Percentiles rank a stretch among this genome's conserved stretches.
Evolutionary conservation across 2,329 filamentous ascomycete species (phyloP).

Genomic region (Trichoderma brevicompactum): DNA sequence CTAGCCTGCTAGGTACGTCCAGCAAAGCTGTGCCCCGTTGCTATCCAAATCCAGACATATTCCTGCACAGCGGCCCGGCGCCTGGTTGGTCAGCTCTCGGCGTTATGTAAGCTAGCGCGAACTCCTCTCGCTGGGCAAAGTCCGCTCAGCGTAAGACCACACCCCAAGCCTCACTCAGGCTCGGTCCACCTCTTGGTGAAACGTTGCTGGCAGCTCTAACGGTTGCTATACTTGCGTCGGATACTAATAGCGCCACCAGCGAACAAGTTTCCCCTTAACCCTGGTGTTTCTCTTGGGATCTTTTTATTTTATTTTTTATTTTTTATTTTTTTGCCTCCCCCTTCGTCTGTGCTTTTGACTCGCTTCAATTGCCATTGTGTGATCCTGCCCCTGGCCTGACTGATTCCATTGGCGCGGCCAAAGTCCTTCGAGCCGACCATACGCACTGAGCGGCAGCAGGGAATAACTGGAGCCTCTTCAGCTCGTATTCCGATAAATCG

Average conservation of each 20-base stretch:
- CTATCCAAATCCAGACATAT: slow-evolving; percentile 6
- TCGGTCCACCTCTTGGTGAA: slow-evolving; percentile 27
- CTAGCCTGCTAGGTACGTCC: background rate
- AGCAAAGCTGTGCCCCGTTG: slow-evolving; percentile 1
- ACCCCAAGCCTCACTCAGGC: slow-evolving; percentile 22
- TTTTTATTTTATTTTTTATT: background rate
- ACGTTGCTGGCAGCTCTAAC: slow-evolving; percentile 22
- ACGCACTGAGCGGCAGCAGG: slow-evolving; percentile 5
- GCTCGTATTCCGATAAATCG: slow-evolving; percentile 39
- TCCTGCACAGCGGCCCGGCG: background rate
- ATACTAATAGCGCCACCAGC: slow-evolving; percentile 18
- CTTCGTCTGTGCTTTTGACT: background rate
- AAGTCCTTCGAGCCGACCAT: slow-evolving; percentile 16
- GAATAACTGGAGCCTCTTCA: slow-evolving; percentile 32
- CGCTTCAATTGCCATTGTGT: slow-evolving; percentile 12
- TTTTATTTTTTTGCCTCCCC: background rate
- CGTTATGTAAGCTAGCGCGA: slow-evolving; percentile 24
- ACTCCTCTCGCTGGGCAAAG: slow-evolving; percentile 1
- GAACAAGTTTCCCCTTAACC: slow-evolving; percentile 11
- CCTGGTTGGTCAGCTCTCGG: background rate
- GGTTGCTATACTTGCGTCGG: background rate
- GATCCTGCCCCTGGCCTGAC: slow-evolving; percentile 18
- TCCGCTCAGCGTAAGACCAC: slow-evolving; percentile 16
- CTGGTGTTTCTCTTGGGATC: background rate
- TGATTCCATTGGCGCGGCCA: slow-evolving; percentile 23